Evolutionary conservation across 345 rosid species (phyloP), one percentile per base, ranked within the genome.

Genomic region (Hevea brasiliensis): DNA sequence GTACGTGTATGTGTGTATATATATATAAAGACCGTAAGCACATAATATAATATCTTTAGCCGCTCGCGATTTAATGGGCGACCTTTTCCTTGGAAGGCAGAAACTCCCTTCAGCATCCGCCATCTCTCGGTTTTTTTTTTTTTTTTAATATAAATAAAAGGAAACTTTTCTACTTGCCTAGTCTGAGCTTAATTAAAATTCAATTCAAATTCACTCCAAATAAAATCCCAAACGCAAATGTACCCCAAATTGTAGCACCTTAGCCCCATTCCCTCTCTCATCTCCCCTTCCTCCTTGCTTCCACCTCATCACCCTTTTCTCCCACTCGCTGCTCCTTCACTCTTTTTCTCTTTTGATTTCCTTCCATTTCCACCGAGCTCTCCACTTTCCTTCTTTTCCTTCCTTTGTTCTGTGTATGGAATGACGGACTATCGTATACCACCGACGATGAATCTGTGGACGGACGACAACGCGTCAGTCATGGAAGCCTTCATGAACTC

Each of bases 401-500:
- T 41, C 68, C 7, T n/a, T n/a, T n/a, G n/a, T n/a, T 56, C 4
- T 21, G 68, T 70, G 4, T 29, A 68, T 64, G 78, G 70, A 74
- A 77, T 89, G 89, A 82, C 85, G 44, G 93, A 89, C 57, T 85
- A 81, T 76, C 75, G 90, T 42, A 69, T 81, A 37, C 66, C 87
- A 6, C 40, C 90, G 68, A 58, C 91, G 26, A 91, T 87, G 89
- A 95, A 89, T 76, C 89, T 84, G 51, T 93, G 98, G 98, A 81
- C 88, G 17, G 98, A 96, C 77, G 98, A 93, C 65, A 88, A 92
- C 88, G 79, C 86, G 2, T 86, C 97, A 1, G 93, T 90, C 44
- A 92, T 90, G 95, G 99, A 96, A 69, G 99, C 99, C 72, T 96
- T 96, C 83, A 91, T 89, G 89, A 82, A 86, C 82, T 85, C 94